Evolutionary conservation across 164 flowering plant genomes (phyloP), one percentile per base, ranked within the genome.

Genomic region (Berberis vulgaris): DNA sequence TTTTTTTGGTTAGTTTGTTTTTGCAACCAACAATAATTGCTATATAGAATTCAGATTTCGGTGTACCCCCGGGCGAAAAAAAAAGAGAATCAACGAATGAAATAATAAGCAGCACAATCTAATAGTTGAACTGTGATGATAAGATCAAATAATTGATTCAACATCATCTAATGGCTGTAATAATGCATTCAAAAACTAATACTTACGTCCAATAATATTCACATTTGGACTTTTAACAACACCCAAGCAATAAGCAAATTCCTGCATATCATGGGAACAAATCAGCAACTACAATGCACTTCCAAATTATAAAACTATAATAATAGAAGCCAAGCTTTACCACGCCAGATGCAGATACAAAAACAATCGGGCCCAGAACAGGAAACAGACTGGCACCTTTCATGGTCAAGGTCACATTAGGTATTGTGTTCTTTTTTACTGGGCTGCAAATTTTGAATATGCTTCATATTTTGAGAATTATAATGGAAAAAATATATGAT

Each of bases 181-280:
- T 49, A 9, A 41, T 5, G 8, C 9, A 13, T 63, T 50, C 42
- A 40, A 57, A 61, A 1, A 2, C 42, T 65, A 61, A 71, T 65
- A 83, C 97, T 87, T 72, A 95, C 99, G 88, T 71, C 97, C 97
- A 68, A 91, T 89, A 62, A 95, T 81, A 67, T 84, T 81, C 40
- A 91, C 59, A 69, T 79, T 81, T n/a, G 61, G 78, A 71, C 94
- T 84, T 70, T 81, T 84, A 63, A 85, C 70, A 57, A 91, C 45
- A 49, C 69, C 96, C 73, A 95, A 73, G 69, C 97, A 95, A 70
- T 79, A 88, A 1, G 69, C 1, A 50, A 3, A 2, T 62, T 63
- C 71, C 94, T 89, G 83, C 54, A 66, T 6, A 65, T 54, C 49
- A 68, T 7, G 65, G 65, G 11, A 70, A 39, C 4, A 53, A 5